Evolutionary conservation across 1,284 basidiomycete species (phyloP).

Genomic region (Ceratobasidium sp.): DNA sequence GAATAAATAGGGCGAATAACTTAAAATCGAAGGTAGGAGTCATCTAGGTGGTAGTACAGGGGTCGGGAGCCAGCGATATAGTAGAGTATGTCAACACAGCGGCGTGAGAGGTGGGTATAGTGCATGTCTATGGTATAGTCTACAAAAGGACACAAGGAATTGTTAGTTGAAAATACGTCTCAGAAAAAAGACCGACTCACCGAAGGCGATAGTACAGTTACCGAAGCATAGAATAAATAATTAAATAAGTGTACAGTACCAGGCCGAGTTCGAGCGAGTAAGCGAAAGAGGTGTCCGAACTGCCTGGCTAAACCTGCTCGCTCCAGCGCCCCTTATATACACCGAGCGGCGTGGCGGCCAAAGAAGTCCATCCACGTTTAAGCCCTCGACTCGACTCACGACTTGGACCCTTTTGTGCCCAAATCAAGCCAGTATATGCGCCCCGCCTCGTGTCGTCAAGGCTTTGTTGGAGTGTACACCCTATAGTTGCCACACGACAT

Average conservation of each 20-base stretch:
- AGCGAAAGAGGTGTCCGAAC: background rate
- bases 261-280: no score
- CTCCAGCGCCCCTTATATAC: constrained; percentile 18
- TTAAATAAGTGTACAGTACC: background rate
- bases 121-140: background rate
- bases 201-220: background rate
- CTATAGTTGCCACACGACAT: background rate
- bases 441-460: constrained; percentile 6
- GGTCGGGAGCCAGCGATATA: background rate
- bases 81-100: background rate
- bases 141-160: background rate
- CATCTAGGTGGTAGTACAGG: background rate
- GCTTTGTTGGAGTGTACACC: background rate
- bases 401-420: constrained; percentile 9
- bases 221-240: background rate
- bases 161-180: no score
- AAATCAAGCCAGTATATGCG: background rate
- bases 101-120: background rate
- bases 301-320: background rate
- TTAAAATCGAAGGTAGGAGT: background rate
- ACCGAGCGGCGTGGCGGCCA: background rate
- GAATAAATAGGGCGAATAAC: background rate
- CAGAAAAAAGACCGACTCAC: background rate
- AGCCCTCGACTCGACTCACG: background rate
- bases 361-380: background rate